Base-by-base conservation (phyloP, 148 eudicot genomes). In the Fagopyrum homotropicum region DNA sequence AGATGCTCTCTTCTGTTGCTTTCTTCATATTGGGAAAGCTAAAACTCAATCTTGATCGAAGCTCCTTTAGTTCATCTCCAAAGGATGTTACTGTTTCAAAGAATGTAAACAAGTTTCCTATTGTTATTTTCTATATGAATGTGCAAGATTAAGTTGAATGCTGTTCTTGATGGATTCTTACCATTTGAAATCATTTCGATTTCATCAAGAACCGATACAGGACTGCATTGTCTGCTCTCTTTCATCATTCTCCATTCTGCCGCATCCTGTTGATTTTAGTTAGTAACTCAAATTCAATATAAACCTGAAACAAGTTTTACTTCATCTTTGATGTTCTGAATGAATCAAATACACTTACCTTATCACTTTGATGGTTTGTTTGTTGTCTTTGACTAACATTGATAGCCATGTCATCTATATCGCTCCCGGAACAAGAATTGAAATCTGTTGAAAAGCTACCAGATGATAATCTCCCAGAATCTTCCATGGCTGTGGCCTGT, bases 131-230 rank as follows among this genome's bases (percentile, higher is more conserved):
- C 64, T 35, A 59, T 59, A 59, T 22, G 10, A 3, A 9, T 59
- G 26, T 59, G 4, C 0, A 49, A 22, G n/a, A 0, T 56, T n/a
- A 56, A 55, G 10, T 14, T 51, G 29, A 26, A 3, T n/a, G 59
- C 1, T 60, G 43, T 22, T 49, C 22, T 22, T 6, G 45, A 19
- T 14, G 45, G 52, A 26, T 46, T n/a, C 84, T 73, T 1, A 84
- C 86, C 86, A 77, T 79, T 81, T 61, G 68, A 61, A 26, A 84
- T 73, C 46, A 35, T 74, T 66, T 84, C 84, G 57, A 83, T 74
- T 77, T 81, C 86, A 72, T 90, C 89, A 26, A 90, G 90, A 12
- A 90, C 91, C 9, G 93, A 88, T 48, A 81, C 83, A 17, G 93
- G 91, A 68, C 91, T 90, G 74, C 78, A 84, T 64, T 90, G 88